phyloP scores from a whole-genome alignment of 192 early-diverging fungal genomes.

The Spizellomyces sp. region DNA sequence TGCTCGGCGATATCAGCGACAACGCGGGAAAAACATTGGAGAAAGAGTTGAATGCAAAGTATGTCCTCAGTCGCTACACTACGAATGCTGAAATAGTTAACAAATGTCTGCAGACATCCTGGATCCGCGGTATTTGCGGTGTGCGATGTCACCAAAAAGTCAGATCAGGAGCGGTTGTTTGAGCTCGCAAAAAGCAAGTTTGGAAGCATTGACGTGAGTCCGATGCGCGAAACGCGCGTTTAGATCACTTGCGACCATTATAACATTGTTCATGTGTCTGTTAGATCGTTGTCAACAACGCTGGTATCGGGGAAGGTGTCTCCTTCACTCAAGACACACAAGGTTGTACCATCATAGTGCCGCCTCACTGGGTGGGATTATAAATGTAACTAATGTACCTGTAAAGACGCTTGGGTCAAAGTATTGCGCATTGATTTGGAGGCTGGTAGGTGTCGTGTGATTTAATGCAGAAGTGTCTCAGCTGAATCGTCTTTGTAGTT shows the following conservation, averaged over 20 bases:
- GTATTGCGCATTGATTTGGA: constrained; percentile 76
- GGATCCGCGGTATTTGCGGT: constrained; percentile 55
- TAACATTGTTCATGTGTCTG: not conserved
- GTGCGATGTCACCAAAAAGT: constrained; percentile 72
- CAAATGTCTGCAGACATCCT: constrained; percentile 29
- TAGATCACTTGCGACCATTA: not conserved
- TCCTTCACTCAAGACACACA: constrained; percentile 5
- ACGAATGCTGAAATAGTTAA: not conserved
- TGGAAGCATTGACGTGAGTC: constrained; percentile 49
- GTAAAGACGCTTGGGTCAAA: constrained; percentile 46
- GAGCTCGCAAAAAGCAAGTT: constrained; percentile 58
- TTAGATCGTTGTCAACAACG: constrained; percentile 51
- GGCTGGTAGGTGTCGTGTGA: constrained; percentile 31
- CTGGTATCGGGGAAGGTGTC: constrained; percentile 41
- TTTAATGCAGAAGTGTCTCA: not conserved
- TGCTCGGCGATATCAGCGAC: constrained; percentile 62
- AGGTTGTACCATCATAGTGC: not conserved
- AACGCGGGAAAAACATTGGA: constrained; percentile 34
- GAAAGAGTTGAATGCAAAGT: constrained; percentile 23
- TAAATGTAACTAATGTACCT: not conserved
- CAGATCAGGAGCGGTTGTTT: constrained; percentile 65
- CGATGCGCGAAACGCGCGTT: not conserved
- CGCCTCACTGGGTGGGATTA: too few species aligned
- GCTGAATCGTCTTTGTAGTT: constrained; percentile 37
- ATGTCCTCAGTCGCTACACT: not conserved